Percentiles rank a stretch among this genome's conserved stretches.
Evolutionary conservation across 257 asterid species (phyloP).

Genomic region (Solanum boliviense): DNA sequence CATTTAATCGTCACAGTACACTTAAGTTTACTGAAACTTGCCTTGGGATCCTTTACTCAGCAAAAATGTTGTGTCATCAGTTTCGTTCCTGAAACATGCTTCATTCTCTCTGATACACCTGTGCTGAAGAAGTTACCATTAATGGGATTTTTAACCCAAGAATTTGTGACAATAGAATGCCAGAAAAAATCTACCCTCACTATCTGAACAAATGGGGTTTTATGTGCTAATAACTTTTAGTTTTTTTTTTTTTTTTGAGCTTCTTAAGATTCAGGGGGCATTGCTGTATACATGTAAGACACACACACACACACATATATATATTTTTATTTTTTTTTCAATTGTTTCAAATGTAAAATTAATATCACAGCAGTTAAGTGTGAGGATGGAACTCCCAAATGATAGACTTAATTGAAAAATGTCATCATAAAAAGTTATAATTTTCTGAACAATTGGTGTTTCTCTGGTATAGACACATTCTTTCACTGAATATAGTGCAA

Average conservation of each 20-base stretch:
- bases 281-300: not conserved
- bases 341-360: not conserved
- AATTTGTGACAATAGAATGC: not conserved
- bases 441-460: not conserved
- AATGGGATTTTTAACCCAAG: not conserved
- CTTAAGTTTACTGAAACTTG: not conserved
- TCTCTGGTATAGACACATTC: not conserved
- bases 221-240: not conserved
- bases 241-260: not conserved
- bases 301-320: no score
- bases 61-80: not conserved
- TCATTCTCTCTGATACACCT: not conserved
- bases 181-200: not conserved
- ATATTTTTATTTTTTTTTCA: not conserved
- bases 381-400: not conserved
- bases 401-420: not conserved
- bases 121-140: not conserved
- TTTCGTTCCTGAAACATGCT: not conserved
- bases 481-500: not conserved
- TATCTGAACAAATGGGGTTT: not conserved
- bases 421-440: not conserved
- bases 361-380: not conserved
- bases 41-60: not conserved
- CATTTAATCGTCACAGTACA: not conserved
- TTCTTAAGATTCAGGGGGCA: not conserved